These are phyloP conservation scores for Globisporangium rhizosaccharum DNA, from an alignment of 352 stramenopile species.

Conservation along the genomic window DNA sequence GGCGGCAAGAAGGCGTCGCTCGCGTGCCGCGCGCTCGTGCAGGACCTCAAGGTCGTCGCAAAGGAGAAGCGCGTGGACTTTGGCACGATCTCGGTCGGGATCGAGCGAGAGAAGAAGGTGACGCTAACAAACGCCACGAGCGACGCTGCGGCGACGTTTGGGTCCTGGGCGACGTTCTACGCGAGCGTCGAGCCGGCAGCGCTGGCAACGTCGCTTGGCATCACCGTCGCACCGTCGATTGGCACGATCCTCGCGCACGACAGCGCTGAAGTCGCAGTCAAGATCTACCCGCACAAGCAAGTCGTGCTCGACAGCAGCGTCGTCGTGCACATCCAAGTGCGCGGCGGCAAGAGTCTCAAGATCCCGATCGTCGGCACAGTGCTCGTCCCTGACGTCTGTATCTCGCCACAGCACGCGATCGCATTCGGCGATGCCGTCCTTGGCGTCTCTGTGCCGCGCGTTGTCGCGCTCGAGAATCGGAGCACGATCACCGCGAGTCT, in stretches of 20 bases:
- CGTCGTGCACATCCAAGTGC: constrained; percentile 49
- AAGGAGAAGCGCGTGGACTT: constrained; percentile 83
- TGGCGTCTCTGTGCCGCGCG: constrained; percentile 53
- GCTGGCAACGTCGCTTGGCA: constrained; percentile 24
- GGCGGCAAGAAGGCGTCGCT: constrained; percentile 44
- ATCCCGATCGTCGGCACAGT: constrained; percentile 59
- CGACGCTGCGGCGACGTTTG: constrained; percentile 8
- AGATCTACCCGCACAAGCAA: constrained; percentile 46
- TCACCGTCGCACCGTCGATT: constrained; percentile 37
- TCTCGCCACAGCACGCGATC: constrained; percentile 29
- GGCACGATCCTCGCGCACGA: constrained; percentile 47
- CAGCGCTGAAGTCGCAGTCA: constrained; percentile 42
- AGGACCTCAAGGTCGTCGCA: constrained; percentile 43
- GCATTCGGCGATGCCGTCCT: constrained; percentile 85
- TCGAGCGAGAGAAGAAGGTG: constrained; percentile 53
- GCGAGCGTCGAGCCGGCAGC: constrained; percentile 48
- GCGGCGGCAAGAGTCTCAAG: constrained; percentile 62
- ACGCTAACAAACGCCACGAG: constrained; percentile 31
- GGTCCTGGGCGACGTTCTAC: constrained; percentile 31
- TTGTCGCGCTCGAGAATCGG: constrained; percentile 75
- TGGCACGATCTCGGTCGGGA: constrained; percentile 72
- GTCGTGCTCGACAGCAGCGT: constrained; percentile 35
- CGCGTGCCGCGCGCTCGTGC: constrained; percentile 41
- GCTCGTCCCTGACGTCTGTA: constrained; percentile 76
- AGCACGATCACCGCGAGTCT: constrained; percentile 75